phyloP scores from a whole-genome alignment of 768 basidiomycete genomes.

The Pisolithus tinctorius region DNA sequence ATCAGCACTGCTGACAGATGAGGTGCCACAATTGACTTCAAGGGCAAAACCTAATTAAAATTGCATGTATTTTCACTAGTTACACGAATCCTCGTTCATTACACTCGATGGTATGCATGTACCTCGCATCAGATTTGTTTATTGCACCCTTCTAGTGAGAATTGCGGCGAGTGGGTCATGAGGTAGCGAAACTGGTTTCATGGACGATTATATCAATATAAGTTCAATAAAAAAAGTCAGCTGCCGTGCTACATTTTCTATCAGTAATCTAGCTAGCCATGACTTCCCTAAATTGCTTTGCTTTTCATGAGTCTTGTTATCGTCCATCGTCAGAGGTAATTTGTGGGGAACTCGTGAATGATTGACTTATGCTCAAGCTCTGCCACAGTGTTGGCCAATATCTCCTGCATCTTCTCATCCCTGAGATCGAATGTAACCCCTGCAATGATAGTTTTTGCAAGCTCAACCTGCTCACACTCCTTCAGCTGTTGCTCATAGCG shows the following conservation, averaged over 20 bases:
- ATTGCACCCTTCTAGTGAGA: too few relatives aligned
- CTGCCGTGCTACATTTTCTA: constrained; percentile 2
- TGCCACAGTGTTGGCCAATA: constrained; percentile 68
- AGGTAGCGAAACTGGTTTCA: too few relatives aligned
- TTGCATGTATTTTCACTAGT: too few relatives aligned
- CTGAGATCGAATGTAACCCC: constrained; percentile 77
- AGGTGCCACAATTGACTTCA: too few relatives aligned
- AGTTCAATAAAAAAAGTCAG: constrained; percentile 6
- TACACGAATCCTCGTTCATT: too few relatives aligned
- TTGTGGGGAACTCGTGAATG: too few relatives aligned
- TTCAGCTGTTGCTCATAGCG: constrained; percentile 95
- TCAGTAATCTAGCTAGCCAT: constrained; percentile 19
- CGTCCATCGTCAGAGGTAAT: neutral
- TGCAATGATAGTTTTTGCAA: constrained; percentile 81
- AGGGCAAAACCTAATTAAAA: too few relatives aligned
- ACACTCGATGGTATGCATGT: too few relatives aligned
- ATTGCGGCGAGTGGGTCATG: too few relatives aligned
- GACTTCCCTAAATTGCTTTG: constrained; percentile 71
- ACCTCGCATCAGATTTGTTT: too few relatives aligned
- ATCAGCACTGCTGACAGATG: too few relatives aligned
- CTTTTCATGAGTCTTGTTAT: constrained; percentile 77
- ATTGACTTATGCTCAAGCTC: constrained; percentile 87
- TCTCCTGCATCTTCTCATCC: constrained; percentile 88
- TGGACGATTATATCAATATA: constrained; percentile 10
- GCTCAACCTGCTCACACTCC: constrained; percentile 91